Base-by-base conservation (phyloP, 1,139 yeast species). In the Entelexis paramagnoliae region DNA sequence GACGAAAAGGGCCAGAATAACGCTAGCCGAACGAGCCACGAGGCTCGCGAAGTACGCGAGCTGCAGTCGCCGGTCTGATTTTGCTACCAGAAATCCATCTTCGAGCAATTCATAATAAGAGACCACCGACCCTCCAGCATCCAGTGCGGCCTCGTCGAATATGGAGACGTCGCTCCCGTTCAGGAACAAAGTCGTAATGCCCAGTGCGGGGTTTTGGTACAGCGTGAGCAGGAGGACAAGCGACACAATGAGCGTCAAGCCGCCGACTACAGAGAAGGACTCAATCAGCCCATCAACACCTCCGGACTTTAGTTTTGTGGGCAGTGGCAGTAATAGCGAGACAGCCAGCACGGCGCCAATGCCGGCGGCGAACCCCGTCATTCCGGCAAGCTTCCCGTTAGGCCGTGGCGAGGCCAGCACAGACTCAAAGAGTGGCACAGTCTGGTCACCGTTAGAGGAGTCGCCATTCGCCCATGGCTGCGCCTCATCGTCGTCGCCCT, bases 291-390 rank as follows among this genome's bases (percentile, higher is more conserved):
- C 75, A 5, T 75, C 69, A 8, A 74, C 68, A 50, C 73, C 65
- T 42, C 64, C 67, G 14, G 48, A 46, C 1, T 80, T 81, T 11
- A 68, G 54, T 35, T 73, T 63, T 51, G 87, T 79, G 36, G 86
- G 72, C 79, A 85, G 80, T 62, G 89, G 84, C 66, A 66, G 87
- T 82, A 67, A 79, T 76, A 66, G 75, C 72, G 63, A 86, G 81
- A 64, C 89, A 78, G 65, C 79, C 55, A 64, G 52, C 52, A 55
- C 73, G 0, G 89, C 91, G 38, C 91, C 91, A 13, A 79, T 60
- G 0, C 89, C 89, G 13, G 84, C 72, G 46, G 76, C 68, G 4
- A 80, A 64, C 0, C 89, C 89, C 46, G 82, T 74, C 40, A 79
- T 60, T 0, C 86, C 83, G 0, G 58, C 49, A 16, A 55, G 56